Base-by-base conservation (phyloP, 768 basidiomycete genomes). In the Leccinum fibrillosum region DNA sequence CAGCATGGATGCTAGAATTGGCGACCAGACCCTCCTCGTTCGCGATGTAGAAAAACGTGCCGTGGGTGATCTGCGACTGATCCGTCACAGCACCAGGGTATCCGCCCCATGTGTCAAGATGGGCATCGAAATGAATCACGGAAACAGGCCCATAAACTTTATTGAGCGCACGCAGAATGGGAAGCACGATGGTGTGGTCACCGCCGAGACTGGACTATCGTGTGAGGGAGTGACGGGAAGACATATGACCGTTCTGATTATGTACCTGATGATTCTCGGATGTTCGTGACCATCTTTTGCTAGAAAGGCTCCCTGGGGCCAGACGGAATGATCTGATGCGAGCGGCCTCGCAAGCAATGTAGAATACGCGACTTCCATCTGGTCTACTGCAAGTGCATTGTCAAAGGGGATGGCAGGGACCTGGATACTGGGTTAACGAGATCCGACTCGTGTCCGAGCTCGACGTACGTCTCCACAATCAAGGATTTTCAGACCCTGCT, bases 141-240 rank as follows among this genome's bases (percentile, higher is more conserved):
- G 86, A 86, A 55, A 91, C 80, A 0, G 89, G 89, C 1, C 92
- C 92, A 68, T 94, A 92, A 25, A 89, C 79, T 66, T 85, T 85
- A 75, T 89, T 74, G 45, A 95, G 74, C 15, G 92, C 82, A 48
- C 91, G 86, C 13, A 95, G 80, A 63, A 94, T 92, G 8, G 92
- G 91, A 17, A 93, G 81, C 8, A 88, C 92, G 61, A 94, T 89
- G 13, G 92, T 92, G 70, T 94, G 93, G 66, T 94, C 93, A 6
- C 93, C 93, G 25, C 94, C 94, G 28, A 91, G 77, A 55, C 71
- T 72, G 52, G 49, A 44, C 5, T 35, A 48, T 35, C 17, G 10
- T 28, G 37, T 55, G 54, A 59, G 59, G 15, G 34, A 10, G 10
- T 10, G 30, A 13, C 10, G 30, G 11, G n/a, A 35, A 37, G 44